Base-by-base conservation (phyloP, 2,329 filamentous ascomycete species). In the Cercospora sesami region DNA sequence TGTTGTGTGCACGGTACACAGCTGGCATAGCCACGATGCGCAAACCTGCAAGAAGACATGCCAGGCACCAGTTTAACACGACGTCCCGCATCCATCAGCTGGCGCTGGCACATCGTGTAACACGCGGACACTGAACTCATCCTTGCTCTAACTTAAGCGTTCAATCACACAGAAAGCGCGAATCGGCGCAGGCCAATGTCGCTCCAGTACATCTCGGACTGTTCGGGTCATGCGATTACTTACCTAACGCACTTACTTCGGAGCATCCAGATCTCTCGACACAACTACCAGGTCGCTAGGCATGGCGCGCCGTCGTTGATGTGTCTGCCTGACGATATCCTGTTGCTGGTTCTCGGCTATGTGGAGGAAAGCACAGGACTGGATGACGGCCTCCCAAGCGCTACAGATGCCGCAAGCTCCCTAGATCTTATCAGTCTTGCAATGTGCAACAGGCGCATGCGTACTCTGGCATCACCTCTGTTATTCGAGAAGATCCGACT, bases 291-390 rank as follows among this genome's bases (percentile, higher is more conserved):
- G 42, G 51, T 55, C 5, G 61, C 61, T 18, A 63, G 26, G 2
- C 53, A 30, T 53, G 61, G 45, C 9, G 28, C 30, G n/a, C 23
- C 61, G 2, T 63, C 61, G 10, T 30, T 63, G 30, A 63, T 63
- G 61, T 63, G 61, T 28, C 30, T 63, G 45, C 61, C 61, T 14
- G 61, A 63, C 28, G 61, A 63, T 12, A 36, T 63, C 5, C 42
- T 63, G 10, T 51, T 53, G n/a, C 26, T 63, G 45, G 36, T 63
- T 16, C 48, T 63, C 9, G 61, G 57, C 3, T 21, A 51, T 30
- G 21, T 48, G 6, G 28, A 21, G 18, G 12, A 16, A 31, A 12
- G 14, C 9, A 12, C 23, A 39, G 14, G 30, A 59, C 16, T 5
- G 30, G 10, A 59, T 4, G n/a, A 18, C 5, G 9, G 30, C 10